A percentile compares a stretch with the other conserved stretches of the same genome.
Evolutionary conservation across 768 basidiomycete species (phyloP).

Genomic region (Sporobolomyces phaffii): DNA sequence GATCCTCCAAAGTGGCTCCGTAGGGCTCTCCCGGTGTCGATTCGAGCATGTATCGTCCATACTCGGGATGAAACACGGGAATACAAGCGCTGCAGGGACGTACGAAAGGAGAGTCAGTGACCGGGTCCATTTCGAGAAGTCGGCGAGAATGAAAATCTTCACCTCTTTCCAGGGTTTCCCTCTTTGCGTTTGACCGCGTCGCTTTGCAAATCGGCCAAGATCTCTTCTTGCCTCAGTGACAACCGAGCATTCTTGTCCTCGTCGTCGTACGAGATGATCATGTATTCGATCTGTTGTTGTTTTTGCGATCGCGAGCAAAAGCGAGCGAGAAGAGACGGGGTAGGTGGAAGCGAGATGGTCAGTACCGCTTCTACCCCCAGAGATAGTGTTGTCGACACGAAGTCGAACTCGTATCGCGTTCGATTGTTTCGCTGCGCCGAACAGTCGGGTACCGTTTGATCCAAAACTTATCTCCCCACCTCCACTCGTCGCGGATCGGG

Average conservation of each 20-base stretch:
- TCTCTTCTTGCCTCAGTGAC: constrained; percentile 91
- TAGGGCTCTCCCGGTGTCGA: constrained; percentile 95
- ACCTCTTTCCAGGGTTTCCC: constrained; percentile 16
- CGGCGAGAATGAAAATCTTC: not conserved
- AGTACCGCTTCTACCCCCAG: not conserved
- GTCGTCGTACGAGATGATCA: constrained; percentile 82
- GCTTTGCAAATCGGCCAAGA: constrained; percentile 61
- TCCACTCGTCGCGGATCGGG: not conserved
- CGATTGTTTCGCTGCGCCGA: no score
- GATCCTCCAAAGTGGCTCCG: constrained; percentile 74
- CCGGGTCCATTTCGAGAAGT: no score
- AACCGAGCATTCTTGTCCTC: constrained; percentile 71
- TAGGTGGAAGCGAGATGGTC: not conserved
- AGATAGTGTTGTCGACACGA: no score
- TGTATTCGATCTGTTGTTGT: constrained; percentile 74
- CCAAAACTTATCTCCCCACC: constrained; percentile 12
- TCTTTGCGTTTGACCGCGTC: constrained; percentile 47
- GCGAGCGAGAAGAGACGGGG: constrained; percentile 2
- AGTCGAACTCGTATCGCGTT: no score
- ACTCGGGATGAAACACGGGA: constrained; percentile 95
- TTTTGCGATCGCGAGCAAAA: constrained; percentile 1
- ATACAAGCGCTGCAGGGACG: constrained; percentile 53
- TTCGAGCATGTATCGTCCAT: constrained; percentile 97
- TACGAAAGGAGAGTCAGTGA: no score
- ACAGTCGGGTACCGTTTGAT: no score